Conservation (phyloP, 225 moss, liverwort and hornwort species). For the Pseudisothecium myosuroides region DNA sequence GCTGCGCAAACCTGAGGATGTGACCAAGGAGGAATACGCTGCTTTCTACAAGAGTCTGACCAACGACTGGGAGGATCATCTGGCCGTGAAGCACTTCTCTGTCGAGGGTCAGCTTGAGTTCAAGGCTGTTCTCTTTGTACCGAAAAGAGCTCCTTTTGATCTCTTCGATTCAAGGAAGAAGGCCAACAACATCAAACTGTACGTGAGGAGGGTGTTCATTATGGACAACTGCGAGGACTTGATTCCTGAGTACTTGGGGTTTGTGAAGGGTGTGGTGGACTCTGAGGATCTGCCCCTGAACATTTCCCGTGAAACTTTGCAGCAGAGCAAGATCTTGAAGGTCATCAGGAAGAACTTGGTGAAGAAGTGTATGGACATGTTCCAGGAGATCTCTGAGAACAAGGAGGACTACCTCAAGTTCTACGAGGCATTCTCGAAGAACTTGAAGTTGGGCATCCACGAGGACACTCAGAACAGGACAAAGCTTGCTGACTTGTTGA, state of each 20-base stretch:
- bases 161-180: conserved; percentile 67
- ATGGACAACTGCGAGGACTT: conserved; percentile 73
- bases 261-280: conserved; percentile 74
- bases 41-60: conserved; percentile 71
- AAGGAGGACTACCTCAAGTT: conserved; percentile 69
- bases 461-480: conserved; percentile 58
- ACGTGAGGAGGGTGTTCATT: conserved; percentile 76
- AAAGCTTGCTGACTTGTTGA: conserved; percentile 50
- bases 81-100: conserved; percentile 66
- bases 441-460: conserved; percentile 64
- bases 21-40: conserved; percentile 61
- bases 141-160: conserved; percentile 61
- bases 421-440: conserved; percentile 64
- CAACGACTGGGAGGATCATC: conserved; percentile 69
- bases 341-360: conserved; percentile 74
- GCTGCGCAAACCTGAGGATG: conserved; percentile 71
- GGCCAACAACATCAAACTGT: conserved; percentile 62
- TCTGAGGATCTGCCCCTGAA: conserved; percentile 69
- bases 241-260: conserved; percentile 68
- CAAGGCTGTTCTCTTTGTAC: conserved; percentile 58
- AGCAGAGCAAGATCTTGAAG: conserved; percentile 76
- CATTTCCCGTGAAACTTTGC: conserved; percentile 60
- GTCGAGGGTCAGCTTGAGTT: conserved; percentile 75
- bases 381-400: conserved; percentile 58
- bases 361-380: conserved; percentile 74